phyloP scores from a whole-genome alignment of 768 basidiomycete species.

The Pleurotus giganteus region DNA sequence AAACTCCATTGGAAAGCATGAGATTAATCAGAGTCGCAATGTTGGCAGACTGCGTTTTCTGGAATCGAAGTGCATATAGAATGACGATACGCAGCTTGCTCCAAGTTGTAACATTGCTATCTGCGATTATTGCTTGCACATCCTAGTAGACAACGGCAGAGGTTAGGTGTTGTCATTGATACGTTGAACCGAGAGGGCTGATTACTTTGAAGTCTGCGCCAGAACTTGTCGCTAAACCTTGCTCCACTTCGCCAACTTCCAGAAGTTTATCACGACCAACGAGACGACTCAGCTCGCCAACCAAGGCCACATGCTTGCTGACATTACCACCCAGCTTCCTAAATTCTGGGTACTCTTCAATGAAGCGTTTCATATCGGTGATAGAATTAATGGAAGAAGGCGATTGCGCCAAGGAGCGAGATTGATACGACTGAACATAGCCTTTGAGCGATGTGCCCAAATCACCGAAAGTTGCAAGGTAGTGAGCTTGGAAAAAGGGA shows the following conservation, averaged over 20 bases:
- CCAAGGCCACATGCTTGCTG: slow-evolving; percentile 96
- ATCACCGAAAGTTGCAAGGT: slow-evolving; percentile 94
- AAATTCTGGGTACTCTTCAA: slow-evolving; percentile 98
- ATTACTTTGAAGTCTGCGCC: slow-evolving; percentile 85
- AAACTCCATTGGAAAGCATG: slow-evolving; percentile 71
- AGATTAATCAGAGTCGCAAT: slow-evolving; percentile 78
- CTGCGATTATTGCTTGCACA: slow-evolving; percentile 76
- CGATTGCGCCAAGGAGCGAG: slow-evolving; percentile 71
- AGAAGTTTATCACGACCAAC: slow-evolving; percentile 85
- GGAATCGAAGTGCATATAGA: slow-evolving; percentile 91
- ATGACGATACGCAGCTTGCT: slow-evolving; percentile 91
- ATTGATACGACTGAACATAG: slow-evolving; percentile 93
- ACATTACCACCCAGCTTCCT: slow-evolving; percentile 96
- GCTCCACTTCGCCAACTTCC: slow-evolving; percentile 92
- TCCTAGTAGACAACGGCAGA: slow-evolving; percentile 42
- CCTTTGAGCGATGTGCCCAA: slow-evolving; percentile 87
- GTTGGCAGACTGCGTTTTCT: slow-evolving; percentile 81
- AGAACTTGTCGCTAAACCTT: slow-evolving; percentile 90
- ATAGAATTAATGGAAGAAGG: slow-evolving; percentile 90
- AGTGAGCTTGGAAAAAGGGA: slow-evolving; percentile 89
- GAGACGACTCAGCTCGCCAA: slow-evolving; percentile 91
- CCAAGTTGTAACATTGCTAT: slow-evolving; percentile 64
- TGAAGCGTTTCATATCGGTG: slow-evolving; percentile 93
- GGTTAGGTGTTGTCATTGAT: not conserved
- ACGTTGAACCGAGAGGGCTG: not conserved